These are phyloP conservation scores for Podaxis sp. DNA, from an alignment of 768 basidiomycete genomes.

Conservation along the genomic window DNA sequence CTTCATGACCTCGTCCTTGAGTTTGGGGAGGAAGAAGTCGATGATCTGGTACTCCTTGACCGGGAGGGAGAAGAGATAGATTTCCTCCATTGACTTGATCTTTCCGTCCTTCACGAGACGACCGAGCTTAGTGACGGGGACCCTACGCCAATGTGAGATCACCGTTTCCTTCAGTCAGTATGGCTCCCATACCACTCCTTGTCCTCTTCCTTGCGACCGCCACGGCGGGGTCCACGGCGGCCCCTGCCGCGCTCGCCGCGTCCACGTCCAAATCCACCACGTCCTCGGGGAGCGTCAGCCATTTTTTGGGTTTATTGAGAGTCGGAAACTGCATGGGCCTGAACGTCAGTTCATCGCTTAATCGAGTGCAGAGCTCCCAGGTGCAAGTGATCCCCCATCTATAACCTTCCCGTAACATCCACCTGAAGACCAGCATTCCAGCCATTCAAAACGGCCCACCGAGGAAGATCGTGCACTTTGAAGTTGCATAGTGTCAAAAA, in stretches of 20 bases:
- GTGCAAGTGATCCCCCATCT: conserved; percentile 13
- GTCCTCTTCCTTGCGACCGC: conserved; percentile 98
- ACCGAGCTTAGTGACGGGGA: conserved; percentile 98
- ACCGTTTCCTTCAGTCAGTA: not conserved
- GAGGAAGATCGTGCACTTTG: conserved; percentile 7
- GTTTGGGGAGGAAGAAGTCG: conserved; percentile 97
- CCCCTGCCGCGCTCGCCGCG: conserved; percentile 91
- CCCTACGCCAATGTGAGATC: conserved; percentile 46
- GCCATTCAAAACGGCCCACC: not conserved
- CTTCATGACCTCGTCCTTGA: conserved; percentile 99
- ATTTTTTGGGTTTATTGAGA: conserved; percentile 40
- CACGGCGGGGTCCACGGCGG: conserved; percentile 87
- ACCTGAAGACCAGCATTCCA: conserved; percentile 24
- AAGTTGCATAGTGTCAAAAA: conserved; percentile 6
- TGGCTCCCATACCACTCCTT: conserved; percentile 83
- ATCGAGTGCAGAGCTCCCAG: not conserved
- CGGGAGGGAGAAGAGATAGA: conserved; percentile 99
- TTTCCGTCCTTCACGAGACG: conserved; percentile 99
- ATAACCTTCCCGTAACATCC: conserved; percentile 41
- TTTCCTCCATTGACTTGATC: conserved; percentile 99
- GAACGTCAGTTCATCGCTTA: not conserved
- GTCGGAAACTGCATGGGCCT: conserved; percentile 13
- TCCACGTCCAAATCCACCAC: conserved; percentile 80
- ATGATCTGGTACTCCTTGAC: conserved; percentile 99
- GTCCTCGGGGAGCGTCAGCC: conserved; percentile 79